Percentiles rank a stretch among this genome's conserved stretches.
These are phyloP conservation scores for Ogataea pignaliae DNA, from an alignment of 805 yeast genomes.

Conservation along the genomic window DNA sequence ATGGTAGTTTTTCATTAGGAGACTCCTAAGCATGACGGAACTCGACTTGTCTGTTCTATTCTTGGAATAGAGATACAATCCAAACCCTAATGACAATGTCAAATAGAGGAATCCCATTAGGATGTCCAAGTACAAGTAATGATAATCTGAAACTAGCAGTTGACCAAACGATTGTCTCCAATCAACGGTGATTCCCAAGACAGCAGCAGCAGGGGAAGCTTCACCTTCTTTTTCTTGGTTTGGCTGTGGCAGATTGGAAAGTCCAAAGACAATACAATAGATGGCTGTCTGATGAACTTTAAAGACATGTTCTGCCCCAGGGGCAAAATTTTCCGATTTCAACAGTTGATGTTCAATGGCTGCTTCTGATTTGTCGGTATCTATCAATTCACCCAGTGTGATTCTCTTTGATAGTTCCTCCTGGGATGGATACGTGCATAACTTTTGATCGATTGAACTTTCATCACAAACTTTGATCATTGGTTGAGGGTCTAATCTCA, in stretches of 20 bases:
- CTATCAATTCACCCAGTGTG: slow-evolving; percentile 18
- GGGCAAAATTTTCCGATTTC: slow-evolving; percentile 1
- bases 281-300: slow-evolving; percentile 17
- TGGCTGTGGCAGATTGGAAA: slow-evolving; percentile 11
- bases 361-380: slow-evolving; percentile 6
- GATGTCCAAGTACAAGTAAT: slow-evolving; percentile 20
- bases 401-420: slow-evolving; percentile 9
- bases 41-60: slow-evolving; percentile 14
- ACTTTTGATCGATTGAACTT: slow-evolving; percentile 15
- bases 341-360: slow-evolving; percentile 18
- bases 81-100: slow-evolving; percentile 10
- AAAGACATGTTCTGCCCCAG: slow-evolving; percentile 8
- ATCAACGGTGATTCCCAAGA: slow-evolving; percentile 17
- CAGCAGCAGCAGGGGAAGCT: too few relatives aligned
- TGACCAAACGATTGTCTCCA: slow-evolving; percentile 32
- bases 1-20: slow-evolving; percentile 15
- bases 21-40: slow-evolving; percentile 14
- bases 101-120: slow-evolving; percentile 20
- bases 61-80: slow-evolving; percentile 11
- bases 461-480: slow-evolving; percentile 30
- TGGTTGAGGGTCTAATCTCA: slow-evolving; percentile 21
- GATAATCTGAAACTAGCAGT: slow-evolving; percentile 26
- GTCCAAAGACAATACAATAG: slow-evolving; percentile 25
- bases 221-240: slow-evolving; percentile 1
- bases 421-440: slow-evolving; percentile 18